A percentile compares a stretch with the other conserved stretches of the same genome.
These are phyloP conservation scores for Diophrys appendiculata DNA, from an alignment of 73 alveolate species.

Conservation along the genomic window DNA sequence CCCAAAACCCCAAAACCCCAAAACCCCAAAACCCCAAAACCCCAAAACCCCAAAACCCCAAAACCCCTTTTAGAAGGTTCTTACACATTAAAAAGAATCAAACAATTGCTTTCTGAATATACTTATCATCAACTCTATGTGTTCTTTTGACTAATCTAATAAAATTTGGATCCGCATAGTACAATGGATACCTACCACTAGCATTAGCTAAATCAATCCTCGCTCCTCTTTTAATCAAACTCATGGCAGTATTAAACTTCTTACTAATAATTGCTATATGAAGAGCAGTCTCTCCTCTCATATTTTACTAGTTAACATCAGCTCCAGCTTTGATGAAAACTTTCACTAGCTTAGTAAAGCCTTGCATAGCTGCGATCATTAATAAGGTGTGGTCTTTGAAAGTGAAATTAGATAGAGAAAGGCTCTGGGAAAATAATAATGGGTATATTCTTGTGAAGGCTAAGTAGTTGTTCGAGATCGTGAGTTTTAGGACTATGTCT, in stretches of 20 bases:
- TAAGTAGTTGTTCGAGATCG: no score
- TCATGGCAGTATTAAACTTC: not conserved
- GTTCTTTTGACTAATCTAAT: no score
- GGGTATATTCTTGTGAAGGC: not conserved
- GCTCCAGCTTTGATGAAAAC: not conserved
- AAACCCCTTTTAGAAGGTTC: no score
- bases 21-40: no score
- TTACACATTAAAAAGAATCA: no score
- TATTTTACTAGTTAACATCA: not conserved
- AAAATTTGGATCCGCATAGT: not conserved
- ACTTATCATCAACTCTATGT: no score
- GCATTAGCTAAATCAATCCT: not conserved
- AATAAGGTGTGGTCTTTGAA: not conserved
- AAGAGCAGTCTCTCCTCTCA: not conserved
- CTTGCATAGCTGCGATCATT: not conserved
- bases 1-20: no score
- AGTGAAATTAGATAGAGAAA: not conserved
- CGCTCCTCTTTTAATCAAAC: not conserved
- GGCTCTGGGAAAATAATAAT: not conserved
- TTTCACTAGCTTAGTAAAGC: not conserved
- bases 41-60: no score
- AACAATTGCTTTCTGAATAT: no score
- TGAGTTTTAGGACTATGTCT: not conserved
- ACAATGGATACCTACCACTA: not conserved
- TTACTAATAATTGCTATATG: not conserved